Percentiles rank a stretch among this genome's conserved stretches.
phyloP scores from a whole-genome alignment of 768 basidiomycete species.

The Lanmaoa pseudosensibilis region DNA sequence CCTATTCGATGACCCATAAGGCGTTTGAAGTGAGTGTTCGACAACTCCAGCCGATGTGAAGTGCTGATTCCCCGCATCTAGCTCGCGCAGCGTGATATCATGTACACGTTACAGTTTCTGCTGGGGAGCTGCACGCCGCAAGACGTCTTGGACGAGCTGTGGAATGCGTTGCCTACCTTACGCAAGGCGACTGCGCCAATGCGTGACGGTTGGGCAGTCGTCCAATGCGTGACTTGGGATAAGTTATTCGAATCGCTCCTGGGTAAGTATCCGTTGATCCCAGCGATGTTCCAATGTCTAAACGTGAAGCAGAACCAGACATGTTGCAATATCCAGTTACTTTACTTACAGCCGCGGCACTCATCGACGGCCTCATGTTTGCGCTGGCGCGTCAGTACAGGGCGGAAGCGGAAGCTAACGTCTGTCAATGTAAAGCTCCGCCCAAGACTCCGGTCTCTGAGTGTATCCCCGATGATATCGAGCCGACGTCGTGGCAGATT shows the following conservation, averaged over 20 bases:
- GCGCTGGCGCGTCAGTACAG: slow-evolving; percentile 41
- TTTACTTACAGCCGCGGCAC: slow-evolving; percentile 51
- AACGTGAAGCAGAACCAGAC: slow-evolving; percentile 45
- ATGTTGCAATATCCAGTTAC: slow-evolving; percentile 53
- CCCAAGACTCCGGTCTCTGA: not conserved
- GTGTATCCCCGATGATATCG: not conserved
- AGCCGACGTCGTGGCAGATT: slow-evolving; percentile 12
- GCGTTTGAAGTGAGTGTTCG: slow-evolving; percentile 52
- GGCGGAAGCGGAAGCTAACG: slow-evolving; percentile 22
- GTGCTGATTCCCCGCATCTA: slow-evolving; percentile 20
- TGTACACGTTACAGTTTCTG: slow-evolving; percentile 46
- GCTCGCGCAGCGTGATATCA: slow-evolving; percentile 57
- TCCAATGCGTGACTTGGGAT: slow-evolving; percentile 50
- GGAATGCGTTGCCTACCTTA: slow-evolving; percentile 54
- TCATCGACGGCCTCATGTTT: slow-evolving; percentile 46
- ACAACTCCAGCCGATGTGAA: not conserved
- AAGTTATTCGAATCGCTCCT: slow-evolving; percentile 47
- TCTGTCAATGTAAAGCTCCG: slow-evolving; percentile 6
- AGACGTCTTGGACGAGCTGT: slow-evolving; percentile 56
- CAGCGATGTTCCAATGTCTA: not conserved
- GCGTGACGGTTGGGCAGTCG: slow-evolving; percentile 46
- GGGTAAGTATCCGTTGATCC: slow-evolving; percentile 15
- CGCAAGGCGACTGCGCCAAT: slow-evolving; percentile 37
- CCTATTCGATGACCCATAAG: slow-evolving; percentile 43
- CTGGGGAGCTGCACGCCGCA: slow-evolving; percentile 55